Evolutionary conservation across 2,329 filamentous ascomycete genomes (phyloP).

Genomic region (Hansfordia pulvinata): DNA sequence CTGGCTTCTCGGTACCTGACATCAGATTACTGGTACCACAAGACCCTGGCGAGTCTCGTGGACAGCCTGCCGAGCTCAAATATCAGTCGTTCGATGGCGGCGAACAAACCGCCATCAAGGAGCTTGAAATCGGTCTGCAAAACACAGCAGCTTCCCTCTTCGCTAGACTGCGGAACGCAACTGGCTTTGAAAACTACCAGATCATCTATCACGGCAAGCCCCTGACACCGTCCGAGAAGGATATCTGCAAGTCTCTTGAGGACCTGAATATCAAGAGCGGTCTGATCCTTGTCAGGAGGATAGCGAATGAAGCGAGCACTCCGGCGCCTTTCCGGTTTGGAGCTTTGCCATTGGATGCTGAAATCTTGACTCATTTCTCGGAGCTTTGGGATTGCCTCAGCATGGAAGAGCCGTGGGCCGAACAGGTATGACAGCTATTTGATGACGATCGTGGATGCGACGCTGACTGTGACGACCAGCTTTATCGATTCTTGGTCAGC

Average conservation of each 20-base stretch:
- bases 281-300: constrained; percentile 51
- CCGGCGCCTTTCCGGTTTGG: constrained; percentile 31
- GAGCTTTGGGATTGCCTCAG: constrained; percentile 72
- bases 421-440: constrained; percentile 37
- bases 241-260: constrained; percentile 47
- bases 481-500: constrained; percentile 56
- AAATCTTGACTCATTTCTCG: constrained; percentile 71
- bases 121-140: constrained; percentile 51
- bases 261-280: constrained; percentile 55
- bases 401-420: constrained; percentile 55
- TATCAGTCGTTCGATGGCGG: constrained; percentile 62
- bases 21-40: constrained; percentile 37
- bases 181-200: constrained; percentile 64
- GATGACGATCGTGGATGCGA: no score
- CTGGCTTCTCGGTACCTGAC: constrained; percentile 45
- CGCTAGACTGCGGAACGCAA: constrained; percentile 51
- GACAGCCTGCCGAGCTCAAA: constrained; percentile 52
- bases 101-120: constrained; percentile 43
- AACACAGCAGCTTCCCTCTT: constrained; percentile 61
- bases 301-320: constrained; percentile 29
- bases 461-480: constrained; percentile 32
- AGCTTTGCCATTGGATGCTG: constrained; percentile 55
- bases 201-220: constrained; percentile 56
- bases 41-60: constrained; percentile 38
- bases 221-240: constrained; percentile 46